Conservation (phyloP, 164 flowering plant genomes). For the Chloranthus sessilifolius region DNA sequence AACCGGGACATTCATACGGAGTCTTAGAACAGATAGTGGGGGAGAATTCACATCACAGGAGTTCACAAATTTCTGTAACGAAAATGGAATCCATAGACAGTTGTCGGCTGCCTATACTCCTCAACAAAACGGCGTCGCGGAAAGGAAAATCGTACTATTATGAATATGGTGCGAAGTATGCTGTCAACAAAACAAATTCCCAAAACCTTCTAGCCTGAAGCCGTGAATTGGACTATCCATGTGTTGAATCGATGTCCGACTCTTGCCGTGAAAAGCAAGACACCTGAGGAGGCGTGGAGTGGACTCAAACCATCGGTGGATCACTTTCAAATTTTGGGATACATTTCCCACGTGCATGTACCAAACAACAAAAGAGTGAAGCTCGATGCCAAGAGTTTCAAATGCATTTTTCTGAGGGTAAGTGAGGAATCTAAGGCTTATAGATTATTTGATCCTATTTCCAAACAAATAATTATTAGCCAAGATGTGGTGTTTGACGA, state of each 20-base stretch:
- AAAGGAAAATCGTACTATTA: no score
- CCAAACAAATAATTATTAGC: neutral
- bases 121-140: no score
- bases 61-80: neutral
- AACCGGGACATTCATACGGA: neutral
- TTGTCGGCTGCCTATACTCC: neutral
- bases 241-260: neutral
- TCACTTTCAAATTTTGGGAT: neutral
- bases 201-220: no score
- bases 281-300: neutral
- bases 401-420: neutral
- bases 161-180: no score
- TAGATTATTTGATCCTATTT: constrained; percentile 1
- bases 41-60: constrained; percentile 1
- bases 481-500: neutral
- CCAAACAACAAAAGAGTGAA: neutral
- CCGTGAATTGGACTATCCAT: neutral
- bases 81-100: neutral
- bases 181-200: no score
- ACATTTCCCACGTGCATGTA: neutral
- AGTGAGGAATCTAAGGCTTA: constrained; percentile 3
- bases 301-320: neutral
- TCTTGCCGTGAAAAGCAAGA: neutral
- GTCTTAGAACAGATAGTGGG: neutral
- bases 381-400: neutral